phyloP scores from a whole-genome alignment of 768 basidiomycete genomes.

The Mrakia hoshinonis region DNA sequence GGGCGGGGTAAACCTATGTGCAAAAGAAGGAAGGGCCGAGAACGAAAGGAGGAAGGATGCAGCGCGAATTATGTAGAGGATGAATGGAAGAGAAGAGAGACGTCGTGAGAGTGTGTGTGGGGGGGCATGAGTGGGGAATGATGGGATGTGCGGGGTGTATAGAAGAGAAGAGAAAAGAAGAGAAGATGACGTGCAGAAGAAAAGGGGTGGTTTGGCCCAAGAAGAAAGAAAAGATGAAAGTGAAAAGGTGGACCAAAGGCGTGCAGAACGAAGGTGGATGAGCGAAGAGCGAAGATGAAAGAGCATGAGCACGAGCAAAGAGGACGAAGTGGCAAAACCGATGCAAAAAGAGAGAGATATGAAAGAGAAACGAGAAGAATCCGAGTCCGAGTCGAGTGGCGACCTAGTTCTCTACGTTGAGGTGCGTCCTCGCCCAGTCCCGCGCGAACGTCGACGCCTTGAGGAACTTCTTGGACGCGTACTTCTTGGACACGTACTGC shows the following conservation, averaged over 20 bases:
- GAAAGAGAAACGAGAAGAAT: background rate
- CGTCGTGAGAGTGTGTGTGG: background rate
- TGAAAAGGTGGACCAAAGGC: background rate
- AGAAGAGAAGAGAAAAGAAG: conserved; percentile 11
- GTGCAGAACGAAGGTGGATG: background rate
- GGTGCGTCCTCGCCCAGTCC: conserved; percentile 23
- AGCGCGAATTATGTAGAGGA: no score
- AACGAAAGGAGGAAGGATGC: no score
- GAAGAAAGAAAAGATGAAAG: background rate
- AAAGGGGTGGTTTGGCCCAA: background rate
- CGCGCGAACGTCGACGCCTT: conserved; percentile 19
- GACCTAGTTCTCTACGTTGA: background rate
- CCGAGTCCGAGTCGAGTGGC: background rate
- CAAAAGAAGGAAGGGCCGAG: no score
- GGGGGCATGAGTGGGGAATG: background rate
- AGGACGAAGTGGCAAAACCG: background rate
- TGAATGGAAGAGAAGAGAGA: background rate
- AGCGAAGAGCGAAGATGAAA: background rate
- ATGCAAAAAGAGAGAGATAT: background rate
- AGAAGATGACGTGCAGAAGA: background rate
- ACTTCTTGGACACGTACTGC: conserved; percentile 89
- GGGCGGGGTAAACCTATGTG: no score
- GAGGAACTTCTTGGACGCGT: conserved; percentile 72
- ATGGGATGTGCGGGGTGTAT: no score
- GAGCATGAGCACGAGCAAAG: background rate